Conservation (phyloP, 2,329 filamentous ascomycete species). For the Incumbomyces delicatus region DNA sequence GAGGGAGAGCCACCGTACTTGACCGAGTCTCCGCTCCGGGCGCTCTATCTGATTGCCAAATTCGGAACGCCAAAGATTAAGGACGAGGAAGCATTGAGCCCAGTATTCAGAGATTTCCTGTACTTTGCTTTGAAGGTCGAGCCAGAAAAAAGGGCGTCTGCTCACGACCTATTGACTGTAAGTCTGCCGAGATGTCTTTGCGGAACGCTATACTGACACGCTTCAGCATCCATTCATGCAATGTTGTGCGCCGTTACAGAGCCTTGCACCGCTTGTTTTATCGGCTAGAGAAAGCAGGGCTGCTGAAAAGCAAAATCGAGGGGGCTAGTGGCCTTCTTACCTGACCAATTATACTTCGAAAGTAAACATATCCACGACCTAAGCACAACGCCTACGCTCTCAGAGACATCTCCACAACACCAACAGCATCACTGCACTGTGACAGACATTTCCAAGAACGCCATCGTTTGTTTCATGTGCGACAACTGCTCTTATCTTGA, state of each 20-base stretch:
- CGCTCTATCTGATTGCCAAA: slow-evolving; percentile 91
- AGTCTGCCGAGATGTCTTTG: slow-evolving; percentile 28
- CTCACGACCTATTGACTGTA: slow-evolving; percentile 86
- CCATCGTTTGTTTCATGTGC: background rate
- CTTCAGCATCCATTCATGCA: slow-evolving; percentile 71
- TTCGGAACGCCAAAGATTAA: slow-evolving; percentile 94
- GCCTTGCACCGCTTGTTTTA: slow-evolving; percentile 76
- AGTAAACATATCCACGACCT: background rate
- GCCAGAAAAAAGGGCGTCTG: slow-evolving; percentile 90
- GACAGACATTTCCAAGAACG: too few species aligned
- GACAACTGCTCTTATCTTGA: background rate
- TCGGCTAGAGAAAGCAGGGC: slow-evolving; percentile 76
- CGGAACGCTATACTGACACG: slow-evolving; percentile 1
- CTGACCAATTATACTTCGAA: background rate
- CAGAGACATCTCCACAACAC: background rate
- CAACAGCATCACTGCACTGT: background rate
- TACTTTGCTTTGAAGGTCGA: slow-evolving; percentile 92
- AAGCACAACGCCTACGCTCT: background rate
- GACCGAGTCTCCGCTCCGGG: slow-evolving; percentile 85
- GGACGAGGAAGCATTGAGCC: slow-evolving; percentile 72
- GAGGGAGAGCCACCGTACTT: slow-evolving; percentile 96
- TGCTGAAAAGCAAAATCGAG: slow-evolving; percentile 71
- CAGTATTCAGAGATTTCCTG: slow-evolving; percentile 82
- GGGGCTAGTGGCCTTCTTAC: slow-evolving; percentile 15
- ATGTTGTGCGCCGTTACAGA: slow-evolving; percentile 60